These are phyloP conservation scores for Fusarium sp. DNA, from an alignment of 2,329 filamentous ascomycete species.

Conservation along the genomic window DNA sequence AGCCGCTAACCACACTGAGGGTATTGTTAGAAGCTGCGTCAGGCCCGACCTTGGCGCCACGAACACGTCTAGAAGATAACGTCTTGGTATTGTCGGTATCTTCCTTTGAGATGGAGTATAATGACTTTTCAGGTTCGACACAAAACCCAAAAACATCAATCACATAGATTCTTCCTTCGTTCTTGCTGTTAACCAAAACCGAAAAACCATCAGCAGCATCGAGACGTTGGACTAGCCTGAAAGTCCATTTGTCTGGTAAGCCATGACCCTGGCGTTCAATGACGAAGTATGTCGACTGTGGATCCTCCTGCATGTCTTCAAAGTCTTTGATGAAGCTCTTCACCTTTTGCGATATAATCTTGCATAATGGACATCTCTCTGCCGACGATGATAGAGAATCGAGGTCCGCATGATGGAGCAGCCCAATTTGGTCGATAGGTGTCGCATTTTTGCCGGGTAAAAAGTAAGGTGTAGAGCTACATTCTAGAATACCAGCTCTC, in stretches of 20 bases:
- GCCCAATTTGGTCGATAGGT: background rate
- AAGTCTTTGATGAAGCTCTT: background rate
- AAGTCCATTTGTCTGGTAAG: background rate
- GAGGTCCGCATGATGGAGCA: background rate
- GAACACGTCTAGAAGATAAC: background rate
- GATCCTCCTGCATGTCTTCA: background rate
- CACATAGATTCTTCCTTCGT: background rate
- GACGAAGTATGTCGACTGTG: background rate
- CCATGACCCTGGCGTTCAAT: constrained; percentile 8
- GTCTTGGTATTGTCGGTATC: background rate
- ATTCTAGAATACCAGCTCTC: background rate
- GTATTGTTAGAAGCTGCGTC: background rate
- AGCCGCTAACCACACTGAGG: background rate
- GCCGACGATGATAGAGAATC: background rate
- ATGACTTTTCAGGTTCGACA: constrained; percentile 1
- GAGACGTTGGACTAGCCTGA: constrained; percentile 9
- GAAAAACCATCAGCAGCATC: constrained; percentile 22
- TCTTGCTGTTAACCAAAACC: background rate
- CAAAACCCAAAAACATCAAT: constrained; percentile 19
- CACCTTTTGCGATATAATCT: background rate
- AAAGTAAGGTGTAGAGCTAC: background rate
- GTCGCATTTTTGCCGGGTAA: background rate
- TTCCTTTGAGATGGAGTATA: fast-evolving
- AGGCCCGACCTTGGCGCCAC: background rate
- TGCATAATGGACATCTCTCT: background rate